Conservation (phyloP, 2,329 filamentous ascomycete genomes). For the Ophiostoma triangulosporum region DNA sequence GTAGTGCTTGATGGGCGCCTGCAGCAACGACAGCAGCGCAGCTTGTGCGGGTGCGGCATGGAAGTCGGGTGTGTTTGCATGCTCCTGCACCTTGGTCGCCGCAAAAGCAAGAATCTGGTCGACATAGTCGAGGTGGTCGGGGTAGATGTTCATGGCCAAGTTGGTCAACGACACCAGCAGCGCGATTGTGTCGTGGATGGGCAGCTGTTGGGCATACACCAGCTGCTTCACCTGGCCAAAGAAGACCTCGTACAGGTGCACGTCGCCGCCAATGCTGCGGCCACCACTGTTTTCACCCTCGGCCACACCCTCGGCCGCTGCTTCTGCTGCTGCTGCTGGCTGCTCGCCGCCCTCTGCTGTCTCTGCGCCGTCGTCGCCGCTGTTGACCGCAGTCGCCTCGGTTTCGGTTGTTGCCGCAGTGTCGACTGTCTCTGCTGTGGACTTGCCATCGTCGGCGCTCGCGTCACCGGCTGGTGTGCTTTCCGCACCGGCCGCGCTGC, state of each 20-base stretch:
- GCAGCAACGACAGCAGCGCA: slow-evolving; percentile 77
- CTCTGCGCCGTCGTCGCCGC: slow-evolving; percentile 16
- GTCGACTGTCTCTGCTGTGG: slow-evolving; percentile 19
- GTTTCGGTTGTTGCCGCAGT: slow-evolving; percentile 29
- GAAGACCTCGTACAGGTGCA: slow-evolving; percentile 94
- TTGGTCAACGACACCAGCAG: slow-evolving; percentile 88
- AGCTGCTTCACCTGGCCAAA: slow-evolving; percentile 91
- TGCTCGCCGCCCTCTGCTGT: slow-evolving; percentile 14
- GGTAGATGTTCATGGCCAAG: slow-evolving; percentile 82
- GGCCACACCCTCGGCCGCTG: background rate
- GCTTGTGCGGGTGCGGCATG: slow-evolving; percentile 80
- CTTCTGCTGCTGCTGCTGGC: background rate
- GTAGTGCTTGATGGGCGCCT: slow-evolving; percentile 81
- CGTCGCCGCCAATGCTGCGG: slow-evolving; percentile 49
- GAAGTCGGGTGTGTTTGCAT: slow-evolving; percentile 87
- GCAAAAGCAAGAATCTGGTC: slow-evolving; percentile 89
- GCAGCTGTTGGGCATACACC: slow-evolving; percentile 78
- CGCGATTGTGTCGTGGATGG: slow-evolving; percentile 89
- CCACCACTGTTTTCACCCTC: slow-evolving; percentile 18
- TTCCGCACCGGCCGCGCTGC: slow-evolving; percentile 16
- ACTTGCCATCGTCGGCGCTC: slow-evolving; percentile 27
- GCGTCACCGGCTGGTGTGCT: slow-evolving; percentile 18
- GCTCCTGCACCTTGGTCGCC: slow-evolving; percentile 71
- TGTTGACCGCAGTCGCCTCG: slow-evolving; percentile 27
- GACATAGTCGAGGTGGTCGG: slow-evolving; percentile 80